Evolutionary conservation across 139 green algal genomes (phyloP).

Genomic region (Auxenochlorella pyrenoidosa): DNA sequence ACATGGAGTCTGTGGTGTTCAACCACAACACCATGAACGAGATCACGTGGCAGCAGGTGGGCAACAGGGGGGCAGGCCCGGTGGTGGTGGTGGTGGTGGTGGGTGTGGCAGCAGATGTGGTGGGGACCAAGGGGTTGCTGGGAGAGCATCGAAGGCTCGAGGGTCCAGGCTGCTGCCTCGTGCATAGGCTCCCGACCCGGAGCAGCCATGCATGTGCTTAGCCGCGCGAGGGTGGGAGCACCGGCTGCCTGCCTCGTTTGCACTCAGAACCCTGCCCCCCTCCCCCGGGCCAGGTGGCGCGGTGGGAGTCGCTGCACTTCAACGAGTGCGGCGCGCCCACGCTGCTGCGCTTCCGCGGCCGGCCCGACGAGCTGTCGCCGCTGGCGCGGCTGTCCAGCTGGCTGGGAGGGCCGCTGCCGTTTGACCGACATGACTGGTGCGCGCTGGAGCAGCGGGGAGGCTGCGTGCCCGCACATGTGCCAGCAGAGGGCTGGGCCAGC

Average conservation of each 20-base stretch:
- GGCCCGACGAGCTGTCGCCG: constrained; percentile 90
- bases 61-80: not conserved
- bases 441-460: not conserved
- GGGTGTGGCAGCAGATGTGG: not conserved
- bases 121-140: too few relatives aligned
- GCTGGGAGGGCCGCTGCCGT: constrained; percentile 79
- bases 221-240: too few relatives aligned
- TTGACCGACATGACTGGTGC: constrained; percentile 95
- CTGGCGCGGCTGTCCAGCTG: constrained; percentile 73
- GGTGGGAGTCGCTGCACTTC: constrained; percentile 90
- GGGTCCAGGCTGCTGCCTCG: too few relatives aligned
- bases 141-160: too few relatives aligned
- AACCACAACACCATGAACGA: constrained; percentile 94
- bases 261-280: not conserved
- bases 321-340: constrained; percentile 73
- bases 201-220: too few relatives aligned
- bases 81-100: not conserved
- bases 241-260: not conserved
- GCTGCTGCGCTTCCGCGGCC: constrained; percentile 86
- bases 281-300: constrained; percentile 30
- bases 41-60: constrained; percentile 79
- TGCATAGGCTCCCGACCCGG: too few relatives aligned
- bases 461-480: not conserved
- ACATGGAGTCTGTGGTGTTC: constrained; percentile 90
- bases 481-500: not conserved